These are phyloP conservation scores for Scolecobasidium constrictum DNA, from an alignment of 2,329 filamentous ascomycete species.

Conservation along the genomic window DNA sequence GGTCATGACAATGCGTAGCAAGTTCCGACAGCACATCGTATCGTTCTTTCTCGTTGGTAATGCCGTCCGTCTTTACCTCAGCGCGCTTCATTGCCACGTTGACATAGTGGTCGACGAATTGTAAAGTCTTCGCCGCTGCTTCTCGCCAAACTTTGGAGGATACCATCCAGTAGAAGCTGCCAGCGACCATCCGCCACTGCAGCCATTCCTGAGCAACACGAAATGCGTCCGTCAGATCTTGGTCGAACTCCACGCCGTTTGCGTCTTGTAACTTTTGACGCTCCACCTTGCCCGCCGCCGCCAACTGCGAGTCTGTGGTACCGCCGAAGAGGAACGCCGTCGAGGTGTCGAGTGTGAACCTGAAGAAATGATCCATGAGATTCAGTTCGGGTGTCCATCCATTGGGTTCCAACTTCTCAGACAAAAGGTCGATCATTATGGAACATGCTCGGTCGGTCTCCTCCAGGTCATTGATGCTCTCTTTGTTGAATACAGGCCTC, in stretches of 20 bases:
- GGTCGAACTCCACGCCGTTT: slow-evolving; percentile 3
- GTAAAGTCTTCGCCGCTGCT: slow-evolving; percentile 26
- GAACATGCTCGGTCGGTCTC: slow-evolving; percentile 6
- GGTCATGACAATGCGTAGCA: slow-evolving; percentile 2
- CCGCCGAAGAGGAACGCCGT: slow-evolving; percentile 59
- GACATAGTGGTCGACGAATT: slow-evolving; percentile 26
- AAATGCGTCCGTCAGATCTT: slow-evolving; percentile 17
- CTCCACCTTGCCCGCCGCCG: slow-evolving; percentile 15
- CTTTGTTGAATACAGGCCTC: slow-evolving; percentile 8
- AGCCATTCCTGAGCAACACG: background rate
- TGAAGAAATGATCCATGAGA: slow-evolving; percentile 52
- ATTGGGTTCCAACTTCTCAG: slow-evolving; percentile 5
- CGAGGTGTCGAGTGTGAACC: slow-evolving; percentile 54
- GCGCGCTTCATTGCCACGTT: slow-evolving; percentile 32
- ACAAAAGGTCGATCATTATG: slow-evolving; percentile 16
- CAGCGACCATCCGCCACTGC: background rate
- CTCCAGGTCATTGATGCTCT: slow-evolving; percentile 11
- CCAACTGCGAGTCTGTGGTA: slow-evolving; percentile 13
- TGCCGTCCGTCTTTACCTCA: slow-evolving; percentile 19
- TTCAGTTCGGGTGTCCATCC: slow-evolving; percentile 23
- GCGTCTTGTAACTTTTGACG: slow-evolving; percentile 19
- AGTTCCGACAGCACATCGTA: slow-evolving; percentile 6
- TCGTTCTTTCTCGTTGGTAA: slow-evolving; percentile 10
- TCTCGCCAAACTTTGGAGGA: slow-evolving; percentile 13
- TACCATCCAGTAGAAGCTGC: slow-evolving; percentile 1